Evolutionary conservation across 495 filamentous ascomycete species (phyloP).

Genomic region (Neurospora sp.): DNA sequence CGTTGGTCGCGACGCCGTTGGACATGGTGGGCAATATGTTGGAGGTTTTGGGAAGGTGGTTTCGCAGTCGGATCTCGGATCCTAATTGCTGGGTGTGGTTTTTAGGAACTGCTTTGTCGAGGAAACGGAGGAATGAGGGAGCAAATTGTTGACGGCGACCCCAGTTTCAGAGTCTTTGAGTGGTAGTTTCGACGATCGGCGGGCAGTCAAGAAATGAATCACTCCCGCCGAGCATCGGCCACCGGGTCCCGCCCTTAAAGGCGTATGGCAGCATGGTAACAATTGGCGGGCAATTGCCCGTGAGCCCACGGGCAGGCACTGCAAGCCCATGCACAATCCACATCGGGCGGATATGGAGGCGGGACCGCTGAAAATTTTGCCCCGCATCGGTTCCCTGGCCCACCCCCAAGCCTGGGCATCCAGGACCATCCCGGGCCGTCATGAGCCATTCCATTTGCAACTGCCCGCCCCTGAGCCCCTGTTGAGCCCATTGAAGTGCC

Average conservation of each 20-base stretch:
- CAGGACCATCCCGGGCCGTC: neutral
- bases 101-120: neutral
- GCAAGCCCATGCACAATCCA: neutral
- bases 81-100: neutral
- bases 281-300: neutral
- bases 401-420: neutral
- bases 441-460: neutral
- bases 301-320: neutral
- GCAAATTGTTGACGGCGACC: neutral
- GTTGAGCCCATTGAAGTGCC: neutral
- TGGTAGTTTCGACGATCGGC: neutral
- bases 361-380: neutral
- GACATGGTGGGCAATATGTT: slow-evolving; percentile 10
- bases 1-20: slow-evolving; percentile 16
- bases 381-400: neutral
- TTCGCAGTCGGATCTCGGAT: neutral
- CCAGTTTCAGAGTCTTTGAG: neutral
- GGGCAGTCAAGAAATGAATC: neutral
- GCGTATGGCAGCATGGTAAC: neutral
- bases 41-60: neutral
- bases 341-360: neutral
- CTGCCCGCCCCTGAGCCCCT: neutral
- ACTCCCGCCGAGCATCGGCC: neutral
- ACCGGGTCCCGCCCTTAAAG: neutral
- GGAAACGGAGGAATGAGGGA: neutral